phyloP scores from a whole-genome alignment of 2,329 filamentous ascomycete species.

The Aspergillus piperis region DNA sequence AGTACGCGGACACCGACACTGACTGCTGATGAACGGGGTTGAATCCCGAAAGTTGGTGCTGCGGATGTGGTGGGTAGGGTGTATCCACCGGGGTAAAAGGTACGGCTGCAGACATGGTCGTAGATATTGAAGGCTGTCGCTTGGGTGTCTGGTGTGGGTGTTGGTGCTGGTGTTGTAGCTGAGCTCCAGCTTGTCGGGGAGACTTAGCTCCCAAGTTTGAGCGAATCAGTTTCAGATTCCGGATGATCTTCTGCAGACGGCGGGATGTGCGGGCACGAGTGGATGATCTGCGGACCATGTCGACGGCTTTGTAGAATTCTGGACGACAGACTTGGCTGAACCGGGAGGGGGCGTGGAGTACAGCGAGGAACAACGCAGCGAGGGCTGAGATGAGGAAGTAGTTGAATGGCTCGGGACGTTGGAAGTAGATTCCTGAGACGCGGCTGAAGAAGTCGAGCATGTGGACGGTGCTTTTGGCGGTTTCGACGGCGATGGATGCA shows the following conservation, averaged over 20 bases:
- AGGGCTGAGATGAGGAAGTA: constrained; percentile 46
- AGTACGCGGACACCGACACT: not conserved
- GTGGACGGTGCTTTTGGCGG: constrained; percentile 41
- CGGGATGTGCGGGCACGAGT: constrained; percentile 58
- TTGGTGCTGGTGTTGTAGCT: not conserved
- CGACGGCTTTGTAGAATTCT: constrained; percentile 58
- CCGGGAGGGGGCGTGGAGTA: constrained; percentile 47
- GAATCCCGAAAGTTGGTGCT: constrained; percentile 13
- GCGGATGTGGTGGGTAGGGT: not conserved
- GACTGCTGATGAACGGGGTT: constrained; percentile 24
- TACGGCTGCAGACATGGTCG: not conserved
- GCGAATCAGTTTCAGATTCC: constrained; percentile 59
- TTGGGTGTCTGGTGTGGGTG: not conserved
- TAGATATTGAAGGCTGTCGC: not conserved
- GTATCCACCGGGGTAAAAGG: not conserved
- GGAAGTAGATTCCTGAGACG: constrained; percentile 41
- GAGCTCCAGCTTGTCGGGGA: not conserved
- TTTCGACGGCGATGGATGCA: constrained; percentile 46
- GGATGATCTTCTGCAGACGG: constrained; percentile 60
- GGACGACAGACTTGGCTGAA: constrained; percentile 43
- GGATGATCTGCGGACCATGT: constrained; percentile 60
- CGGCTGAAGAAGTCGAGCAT: constrained; percentile 42
- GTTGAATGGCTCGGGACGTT: constrained; percentile 45
- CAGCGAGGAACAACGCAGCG: constrained; percentile 47
- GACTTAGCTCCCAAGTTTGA: constrained; percentile 46